A percentile compares a stretch with the other conserved stretches of the same genome.
These are phyloP conservation scores for Cyclostephanos invisitatus DNA, from an alignment of 108 stramenopile species.

Conservation along the genomic window DNA sequence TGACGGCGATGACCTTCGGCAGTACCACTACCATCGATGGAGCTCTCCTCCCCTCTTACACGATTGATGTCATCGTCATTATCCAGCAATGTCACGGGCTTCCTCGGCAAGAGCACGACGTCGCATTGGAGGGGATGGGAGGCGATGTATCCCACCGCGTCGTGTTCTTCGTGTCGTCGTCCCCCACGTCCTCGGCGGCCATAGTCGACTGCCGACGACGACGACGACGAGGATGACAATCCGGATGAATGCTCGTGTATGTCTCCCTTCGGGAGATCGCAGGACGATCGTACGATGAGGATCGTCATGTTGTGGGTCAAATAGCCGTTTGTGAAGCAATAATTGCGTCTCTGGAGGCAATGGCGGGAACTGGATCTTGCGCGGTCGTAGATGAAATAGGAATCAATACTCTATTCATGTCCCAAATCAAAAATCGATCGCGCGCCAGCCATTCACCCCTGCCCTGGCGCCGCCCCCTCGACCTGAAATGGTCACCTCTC, in stretches of 20 bases:
- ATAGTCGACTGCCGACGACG: neutral
- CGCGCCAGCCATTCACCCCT: no score
- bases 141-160: neutral
- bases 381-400: no score
- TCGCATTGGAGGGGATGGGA: slow-evolving; percentile 44
- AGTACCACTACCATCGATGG: neutral
- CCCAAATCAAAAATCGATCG: no score
- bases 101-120: slow-evolving; percentile 20
- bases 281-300: slow-evolving; percentile 28
- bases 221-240: neutral
- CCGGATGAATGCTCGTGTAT: neutral
- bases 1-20: no score
- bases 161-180: no score
- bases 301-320: slow-evolving; percentile 10
- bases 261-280: neutral
- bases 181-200: no score
- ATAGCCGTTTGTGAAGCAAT: no score
- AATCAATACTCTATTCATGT: no score
- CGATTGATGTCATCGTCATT: neutral
- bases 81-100: neutral
- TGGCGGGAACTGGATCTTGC: no score
- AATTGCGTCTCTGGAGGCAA: no score
- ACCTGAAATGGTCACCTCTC: neutral
- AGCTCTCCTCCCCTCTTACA: neutral
- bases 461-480: no score